These are phyloP conservation scores for Phialocephala sp. DNA, from an alignment of 2,329 filamentous ascomycete species.

Conservation along the genomic window DNA sequence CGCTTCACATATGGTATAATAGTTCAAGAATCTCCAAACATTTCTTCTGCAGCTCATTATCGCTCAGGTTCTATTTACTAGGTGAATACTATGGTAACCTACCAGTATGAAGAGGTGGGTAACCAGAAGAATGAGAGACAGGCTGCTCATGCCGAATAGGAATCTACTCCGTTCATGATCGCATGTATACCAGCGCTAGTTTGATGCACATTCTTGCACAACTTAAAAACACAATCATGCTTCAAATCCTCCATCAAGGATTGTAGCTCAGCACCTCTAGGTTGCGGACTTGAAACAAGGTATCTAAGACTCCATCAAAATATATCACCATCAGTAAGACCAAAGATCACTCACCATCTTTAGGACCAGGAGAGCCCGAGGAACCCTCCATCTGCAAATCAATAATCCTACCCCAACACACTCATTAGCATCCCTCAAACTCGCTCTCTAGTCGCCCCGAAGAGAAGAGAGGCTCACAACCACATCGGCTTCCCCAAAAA, in stretches of 20 bases:
- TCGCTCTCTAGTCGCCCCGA: neutral
- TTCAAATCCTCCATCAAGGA: neutral
- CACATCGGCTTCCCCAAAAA: slow-evolving; percentile 53
- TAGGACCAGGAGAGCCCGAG: slow-evolving; percentile 30
- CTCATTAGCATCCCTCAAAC: neutral
- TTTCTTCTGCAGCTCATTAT: too few species aligned
- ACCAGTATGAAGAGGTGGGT: too few species aligned
- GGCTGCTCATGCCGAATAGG: too few species aligned
- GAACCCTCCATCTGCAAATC: slow-evolving; percentile 34
- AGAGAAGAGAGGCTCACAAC: slow-evolving; percentile 23
- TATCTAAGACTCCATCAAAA: slow-evolving; percentile 15
- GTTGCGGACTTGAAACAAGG: slow-evolving; percentile 20
- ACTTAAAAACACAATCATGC: neutral
- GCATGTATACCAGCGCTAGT: too few species aligned
- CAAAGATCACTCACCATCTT: slow-evolving; percentile 12
- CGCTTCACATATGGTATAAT: too few species aligned
- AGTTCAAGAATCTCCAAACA: too few species aligned
- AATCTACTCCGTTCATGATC: too few species aligned
- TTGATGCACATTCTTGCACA: too few species aligned
- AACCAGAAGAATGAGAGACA: too few species aligned
- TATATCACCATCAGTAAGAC: neutral
- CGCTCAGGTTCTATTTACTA: too few species aligned
- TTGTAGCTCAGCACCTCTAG: slow-evolving; percentile 25
- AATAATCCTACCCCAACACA: slow-evolving; percentile 18
- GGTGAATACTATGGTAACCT: too few species aligned